phyloP scores from a whole-genome alignment of 1,139 yeast genomes.

The Blastobotrys buckinghamii region DNA sequence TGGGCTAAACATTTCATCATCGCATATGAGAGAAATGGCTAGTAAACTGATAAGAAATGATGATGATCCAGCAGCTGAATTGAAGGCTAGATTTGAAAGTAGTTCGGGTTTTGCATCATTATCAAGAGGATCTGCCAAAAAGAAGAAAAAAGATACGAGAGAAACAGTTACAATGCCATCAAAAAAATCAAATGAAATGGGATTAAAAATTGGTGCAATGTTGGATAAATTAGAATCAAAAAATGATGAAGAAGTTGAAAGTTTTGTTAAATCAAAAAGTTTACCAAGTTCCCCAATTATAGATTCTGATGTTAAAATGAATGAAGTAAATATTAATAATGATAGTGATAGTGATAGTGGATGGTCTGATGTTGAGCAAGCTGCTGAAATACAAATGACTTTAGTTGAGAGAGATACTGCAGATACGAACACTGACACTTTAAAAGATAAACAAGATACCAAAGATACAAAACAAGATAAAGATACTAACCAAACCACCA shows the following conservation, averaged over 20 bases:
- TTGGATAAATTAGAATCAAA: background rate
- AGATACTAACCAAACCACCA: background rate
- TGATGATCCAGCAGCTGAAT: slow-evolving; percentile 7
- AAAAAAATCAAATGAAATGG: slow-evolving; percentile 1
- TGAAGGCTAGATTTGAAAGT: slow-evolving; percentile 8
- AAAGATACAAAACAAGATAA: background rate
- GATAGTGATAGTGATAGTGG: slow-evolving; percentile 14
- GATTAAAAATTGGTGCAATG: slow-evolving; percentile 6
- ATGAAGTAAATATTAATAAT: background rate
- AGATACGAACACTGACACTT: background rate
- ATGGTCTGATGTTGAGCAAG: slow-evolving; percentile 7
- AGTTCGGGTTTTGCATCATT: background rate
- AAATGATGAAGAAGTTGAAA: slow-evolving; percentile 1
- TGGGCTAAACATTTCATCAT: background rate
- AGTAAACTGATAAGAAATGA: background rate
- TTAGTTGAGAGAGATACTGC: background rate
- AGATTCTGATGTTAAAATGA: background rate
- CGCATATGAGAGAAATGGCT: slow-evolving; percentile 1
- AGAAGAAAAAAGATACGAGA: background rate
- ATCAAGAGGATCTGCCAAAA: slow-evolving; percentile 1
- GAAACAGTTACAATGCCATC: slow-evolving; percentile 1
- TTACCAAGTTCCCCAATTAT: slow-evolving; percentile 13
- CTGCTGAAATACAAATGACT: background rate
- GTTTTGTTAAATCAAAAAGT: slow-evolving; percentile 1
- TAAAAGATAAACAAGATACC: slow-evolving; percentile 1